Conservation (phyloP, 2,329 filamentous ascomycete genomes). For the Tolypocladium ovalisporum region DNA sequence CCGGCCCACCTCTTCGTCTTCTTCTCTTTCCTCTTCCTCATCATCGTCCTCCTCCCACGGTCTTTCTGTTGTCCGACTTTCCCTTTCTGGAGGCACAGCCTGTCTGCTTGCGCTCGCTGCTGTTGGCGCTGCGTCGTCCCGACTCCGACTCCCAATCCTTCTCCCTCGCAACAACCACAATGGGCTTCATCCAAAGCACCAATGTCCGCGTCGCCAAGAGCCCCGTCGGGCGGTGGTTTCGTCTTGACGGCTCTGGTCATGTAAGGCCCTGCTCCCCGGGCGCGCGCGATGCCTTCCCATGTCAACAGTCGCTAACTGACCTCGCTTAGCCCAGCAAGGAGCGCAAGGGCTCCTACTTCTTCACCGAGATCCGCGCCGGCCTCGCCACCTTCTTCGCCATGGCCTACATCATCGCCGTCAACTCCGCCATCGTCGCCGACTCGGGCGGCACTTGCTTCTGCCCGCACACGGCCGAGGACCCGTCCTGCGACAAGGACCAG, state of each 20-base stretch:
- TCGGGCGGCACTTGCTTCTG: conserved; percentile 70
- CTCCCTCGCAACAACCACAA: conserved; percentile 9
- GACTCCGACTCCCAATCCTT: not conserved
- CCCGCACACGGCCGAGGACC: conserved; percentile 36
- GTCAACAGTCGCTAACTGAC: not conserved
- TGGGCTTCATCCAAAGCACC: conserved; percentile 38
- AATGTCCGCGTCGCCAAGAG: conserved; percentile 53
- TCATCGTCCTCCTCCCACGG: not conserved
- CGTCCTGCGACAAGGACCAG: conserved; percentile 38
- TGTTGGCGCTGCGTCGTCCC: not conserved
- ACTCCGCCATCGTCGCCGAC: conserved; percentile 45
- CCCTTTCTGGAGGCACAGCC: not conserved
- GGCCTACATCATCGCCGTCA: conserved; percentile 43
- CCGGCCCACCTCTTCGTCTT: not conserved
- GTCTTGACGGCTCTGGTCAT: conserved; percentile 72
- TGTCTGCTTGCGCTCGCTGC: not conserved
- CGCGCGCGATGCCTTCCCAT: not conserved
- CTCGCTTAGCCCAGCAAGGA: conserved; percentile 49
- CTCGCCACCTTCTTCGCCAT: conserved; percentile 68
- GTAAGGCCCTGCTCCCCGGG: too few relatives aligned
- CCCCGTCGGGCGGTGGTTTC: conserved; percentile 61
- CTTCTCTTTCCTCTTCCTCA: not conserved
- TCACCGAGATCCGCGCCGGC: conserved; percentile 75
- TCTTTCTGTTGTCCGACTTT: not conserved
- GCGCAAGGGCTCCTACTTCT: conserved; percentile 65